Evolutionary conservation across 176 grass and related monocot species (phyloP).

Genomic region (Luzula sylvatica): DNA sequence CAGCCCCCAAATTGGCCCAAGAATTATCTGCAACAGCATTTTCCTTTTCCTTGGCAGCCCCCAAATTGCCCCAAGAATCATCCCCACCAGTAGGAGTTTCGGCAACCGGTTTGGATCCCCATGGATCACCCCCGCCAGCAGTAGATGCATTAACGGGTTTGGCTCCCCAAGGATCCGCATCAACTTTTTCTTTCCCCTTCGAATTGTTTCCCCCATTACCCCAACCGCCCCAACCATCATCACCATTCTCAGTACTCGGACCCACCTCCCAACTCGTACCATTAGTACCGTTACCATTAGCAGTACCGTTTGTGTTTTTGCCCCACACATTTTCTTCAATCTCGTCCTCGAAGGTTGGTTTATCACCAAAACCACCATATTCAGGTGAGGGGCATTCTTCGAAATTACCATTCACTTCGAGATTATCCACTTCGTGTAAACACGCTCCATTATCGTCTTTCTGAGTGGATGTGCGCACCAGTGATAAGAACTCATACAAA

Average conservation of each 20-base stretch:
- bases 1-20: neutral
- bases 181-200: conserved; percentile 20
- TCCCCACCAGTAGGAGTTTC: conserved; percentile 34
- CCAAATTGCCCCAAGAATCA: conserved; percentile 24
- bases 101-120: conserved; percentile 24
- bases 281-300: conserved; percentile 21
- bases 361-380: conserved; percentile 36
- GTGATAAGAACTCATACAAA: conserved; percentile 72
- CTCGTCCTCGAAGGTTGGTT: conserved; percentile 65
- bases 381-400: conserved; percentile 70
- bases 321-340: conserved; percentile 33
- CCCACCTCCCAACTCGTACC: conserved; percentile 40
- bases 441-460: conserved; percentile 38
- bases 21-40: conserved; percentile 1
- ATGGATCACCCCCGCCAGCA: conserved; percentile 25
- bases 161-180: conserved; percentile 37
- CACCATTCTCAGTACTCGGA: conserved; percentile 31
- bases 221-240: conserved; percentile 54
- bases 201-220: conserved; percentile 18
- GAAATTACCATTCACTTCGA: conserved; percentile 39
- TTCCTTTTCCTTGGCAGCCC: conserved; percentile 1
- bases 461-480: conserved; percentile 52
- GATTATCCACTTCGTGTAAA: conserved; percentile 71
- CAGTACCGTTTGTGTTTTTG: conserved; percentile 26
- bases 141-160: conserved; percentile 8